Base-by-base conservation (phyloP, 1,139 yeast genomes). In the Candida sp. region DNA sequence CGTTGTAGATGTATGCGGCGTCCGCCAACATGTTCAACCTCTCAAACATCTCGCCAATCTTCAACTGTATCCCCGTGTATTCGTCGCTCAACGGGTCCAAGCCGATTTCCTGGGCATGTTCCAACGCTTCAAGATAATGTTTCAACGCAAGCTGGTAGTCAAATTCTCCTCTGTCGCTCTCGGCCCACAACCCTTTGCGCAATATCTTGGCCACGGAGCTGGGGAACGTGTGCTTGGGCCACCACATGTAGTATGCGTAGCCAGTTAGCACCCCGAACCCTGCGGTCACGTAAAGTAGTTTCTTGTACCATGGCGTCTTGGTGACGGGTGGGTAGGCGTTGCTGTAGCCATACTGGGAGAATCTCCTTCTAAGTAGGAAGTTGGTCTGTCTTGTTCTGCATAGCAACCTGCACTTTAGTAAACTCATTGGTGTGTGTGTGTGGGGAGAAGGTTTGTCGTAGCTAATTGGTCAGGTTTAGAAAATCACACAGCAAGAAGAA, bases 21-120 rank as follows among this genome's bases (percentile, higher is more conserved):
- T 87, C 90, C 22, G 81, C 80, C 40, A 67, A 56, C 84, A 82
- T 77, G 33, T 75, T 76, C 56, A 89, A 69, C 47, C 86, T 72
- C 63, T 89, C 96, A 65, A 85, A 90, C 91, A 91, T 88, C 63
- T 92, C 97, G 3, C 89, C 96, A 41, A 90, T 75, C 63, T 92
- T 90, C 63, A 93, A 74, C 62, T 91, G 96, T 52, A 93, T 81
- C 0, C 97, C 97, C 0, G 98, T 92, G 62, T 70, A 70, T 50
- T 70, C 75, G 54, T 70, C 75, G 34, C 60, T 53, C 33, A 89
- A 62, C 12, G 77, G 78, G 54, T 83, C 82, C 70, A 90, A 65
- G 0, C 68, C 70, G 44, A 78, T 66, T 33, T 69, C 69, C 23
- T 75, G 66, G 51, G 81, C 75, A 52, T 77, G 68, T 27, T 73